A percentile compares a stretch with the other conserved stretches of the same genome.
phyloP scores from a whole-genome alignment of 768 basidiomycete species.

The Psilocybe azurescens region DNA sequence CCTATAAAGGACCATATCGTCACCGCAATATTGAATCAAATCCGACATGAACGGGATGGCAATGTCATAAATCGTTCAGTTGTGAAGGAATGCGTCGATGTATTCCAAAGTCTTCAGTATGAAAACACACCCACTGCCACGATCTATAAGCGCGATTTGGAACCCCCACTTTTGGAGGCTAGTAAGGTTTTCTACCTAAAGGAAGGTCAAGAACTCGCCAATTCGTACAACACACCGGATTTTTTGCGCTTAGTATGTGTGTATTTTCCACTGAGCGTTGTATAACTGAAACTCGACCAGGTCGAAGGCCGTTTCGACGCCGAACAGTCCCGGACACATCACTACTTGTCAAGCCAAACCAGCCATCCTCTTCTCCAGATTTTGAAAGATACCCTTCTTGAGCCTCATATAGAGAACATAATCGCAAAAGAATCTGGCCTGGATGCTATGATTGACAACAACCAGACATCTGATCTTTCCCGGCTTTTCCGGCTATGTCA shows the following conservation, averaged over 20 bases:
- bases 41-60: conserved; percentile 91
- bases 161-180: conserved; percentile 79
- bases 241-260: conserved; percentile 86
- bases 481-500: conserved; percentile 80
- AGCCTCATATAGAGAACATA: conserved; percentile 75
- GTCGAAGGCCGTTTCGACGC: conserved; percentile 81
- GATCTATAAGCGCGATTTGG: conserved; percentile 84
- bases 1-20: conserved; percentile 87
- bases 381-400: conserved; percentile 77
- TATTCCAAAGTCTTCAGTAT: conserved; percentile 72
- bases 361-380: conserved; percentile 71
- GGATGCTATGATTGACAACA: conserved; percentile 83
- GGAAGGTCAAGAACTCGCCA: conserved; percentile 75
- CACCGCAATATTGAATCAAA: conserved; percentile 81
- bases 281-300: conserved; percentile 44
- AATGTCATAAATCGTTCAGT: conserved; percentile 91
- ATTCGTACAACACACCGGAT: conserved; percentile 78
- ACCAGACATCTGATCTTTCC: conserved; percentile 76
- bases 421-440: conserved; percentile 87
- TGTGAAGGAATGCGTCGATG: conserved; percentile 87
- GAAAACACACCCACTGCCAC: conserved; percentile 52
- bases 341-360: conserved; percentile 85
- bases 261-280: conserved; percentile 30
- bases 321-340: conserved; percentile 83
- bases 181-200: conserved; percentile 79